A percentile compares a stretch with the other conserved stretches of the same genome.
These are phyloP conservation scores for Globisporangium cederbergense DNA, from an alignment of 352 stramenopile species.

Conservation along the genomic window DNA sequence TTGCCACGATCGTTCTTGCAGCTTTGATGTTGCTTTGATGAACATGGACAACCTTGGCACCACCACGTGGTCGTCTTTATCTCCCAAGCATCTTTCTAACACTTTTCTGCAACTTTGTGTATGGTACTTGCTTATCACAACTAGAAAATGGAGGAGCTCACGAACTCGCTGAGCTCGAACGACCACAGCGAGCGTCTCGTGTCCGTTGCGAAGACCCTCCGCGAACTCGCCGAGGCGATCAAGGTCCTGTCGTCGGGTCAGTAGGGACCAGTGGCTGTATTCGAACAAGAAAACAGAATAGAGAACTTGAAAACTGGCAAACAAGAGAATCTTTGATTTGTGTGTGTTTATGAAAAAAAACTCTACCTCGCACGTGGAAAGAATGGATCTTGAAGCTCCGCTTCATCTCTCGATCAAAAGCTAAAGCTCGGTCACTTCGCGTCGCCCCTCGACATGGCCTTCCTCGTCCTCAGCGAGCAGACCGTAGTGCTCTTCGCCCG, in stretches of 20 bases:
- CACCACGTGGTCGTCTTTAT: neutral
- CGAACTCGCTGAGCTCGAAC: conserved; percentile 42
- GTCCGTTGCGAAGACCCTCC: conserved; percentile 55
- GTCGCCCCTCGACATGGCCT: conserved; percentile 27
- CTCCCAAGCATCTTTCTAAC: neutral
- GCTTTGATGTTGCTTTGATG: neutral
- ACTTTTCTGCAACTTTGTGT: conserved; percentile 12
- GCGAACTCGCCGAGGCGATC: conserved; percentile 59
- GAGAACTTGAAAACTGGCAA: neutral
- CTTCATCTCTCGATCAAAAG: neutral
- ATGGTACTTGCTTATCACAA: neutral
- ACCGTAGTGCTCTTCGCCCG: conserved; percentile 38
- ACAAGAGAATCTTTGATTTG: neutral
- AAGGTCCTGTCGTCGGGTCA: conserved; percentile 30
- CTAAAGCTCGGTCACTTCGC: conserved; percentile 51
- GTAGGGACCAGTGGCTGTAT: neutral
- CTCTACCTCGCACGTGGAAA: neutral
- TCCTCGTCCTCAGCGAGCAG: conserved; percentile 33
- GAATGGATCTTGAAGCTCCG: neutral
- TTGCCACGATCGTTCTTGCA: conserved; percentile 9
- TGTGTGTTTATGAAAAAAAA: neutral
- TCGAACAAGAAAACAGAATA: neutral
- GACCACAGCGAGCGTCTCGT: conserved; percentile 62
- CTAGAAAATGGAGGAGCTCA: conserved; percentile 75
- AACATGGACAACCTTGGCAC: neutral